phyloP scores from a whole-genome alignment of 2,329 filamentous ascomycete species.

The Grosmannia clavigera region DNA sequence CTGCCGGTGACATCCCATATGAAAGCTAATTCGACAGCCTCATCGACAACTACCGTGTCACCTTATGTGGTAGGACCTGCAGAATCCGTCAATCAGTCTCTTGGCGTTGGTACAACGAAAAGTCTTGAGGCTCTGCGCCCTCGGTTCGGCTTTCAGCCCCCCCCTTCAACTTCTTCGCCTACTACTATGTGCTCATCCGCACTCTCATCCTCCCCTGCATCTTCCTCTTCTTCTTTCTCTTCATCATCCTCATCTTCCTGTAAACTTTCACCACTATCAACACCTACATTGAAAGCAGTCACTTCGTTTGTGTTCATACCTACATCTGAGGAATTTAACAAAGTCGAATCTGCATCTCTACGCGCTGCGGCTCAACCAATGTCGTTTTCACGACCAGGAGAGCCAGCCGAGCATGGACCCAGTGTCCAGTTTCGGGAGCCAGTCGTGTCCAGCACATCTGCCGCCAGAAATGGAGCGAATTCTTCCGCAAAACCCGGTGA shows the following conservation, averaged over 20 bases:
- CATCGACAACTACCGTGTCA: not conserved
- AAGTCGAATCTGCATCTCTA: not conserved
- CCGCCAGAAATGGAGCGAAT: too few relatives aligned
- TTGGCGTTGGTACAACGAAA: not conserved
- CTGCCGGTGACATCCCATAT: not conserved
- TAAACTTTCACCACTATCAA: not conserved
- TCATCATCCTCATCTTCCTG: not conserved
- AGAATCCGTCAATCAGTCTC: not conserved
- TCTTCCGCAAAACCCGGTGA: too few relatives aligned
- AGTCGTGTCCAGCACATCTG: not conserved
- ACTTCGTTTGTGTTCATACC: too few relatives aligned
- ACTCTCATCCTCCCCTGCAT: not conserved
- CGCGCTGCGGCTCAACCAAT: not conserved
- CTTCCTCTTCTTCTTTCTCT: not conserved
- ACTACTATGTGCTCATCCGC: not conserved
- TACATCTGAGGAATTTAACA: not conserved
- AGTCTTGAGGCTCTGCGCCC: not conserved
- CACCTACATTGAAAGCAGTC: not conserved
- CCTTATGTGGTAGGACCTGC: not conserved
- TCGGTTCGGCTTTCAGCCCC: not conserved
- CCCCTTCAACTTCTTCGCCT: not conserved
- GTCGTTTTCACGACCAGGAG: not conserved
- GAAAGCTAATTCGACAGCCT: not conserved
- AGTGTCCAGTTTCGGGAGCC: conserved; percentile 1
- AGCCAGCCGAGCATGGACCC: not conserved